These are phyloP conservation scores for Schoenoplectus triqueter DNA, from an alignment of 202 grass and related monocot genomes.

Conservation along the genomic window DNA sequence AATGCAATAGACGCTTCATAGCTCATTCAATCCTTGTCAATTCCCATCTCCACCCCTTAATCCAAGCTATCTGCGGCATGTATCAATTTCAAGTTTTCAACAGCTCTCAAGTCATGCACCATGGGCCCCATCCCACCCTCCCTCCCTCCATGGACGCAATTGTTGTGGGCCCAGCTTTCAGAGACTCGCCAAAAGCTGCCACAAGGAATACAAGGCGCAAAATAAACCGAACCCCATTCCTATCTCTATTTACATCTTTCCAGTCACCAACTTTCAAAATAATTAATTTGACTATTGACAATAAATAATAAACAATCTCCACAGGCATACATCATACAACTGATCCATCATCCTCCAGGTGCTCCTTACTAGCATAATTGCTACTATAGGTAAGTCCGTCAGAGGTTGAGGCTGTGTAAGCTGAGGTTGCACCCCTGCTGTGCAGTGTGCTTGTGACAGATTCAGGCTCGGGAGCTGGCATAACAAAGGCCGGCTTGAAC, in stretches of 20 bases:
- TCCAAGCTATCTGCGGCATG: background rate
- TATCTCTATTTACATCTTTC: constrained; percentile 28
- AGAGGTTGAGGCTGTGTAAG: constrained; percentile 52
- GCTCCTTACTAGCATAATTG: constrained; percentile 50
- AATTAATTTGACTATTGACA: constrained; percentile 22
- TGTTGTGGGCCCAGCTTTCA: background rate
- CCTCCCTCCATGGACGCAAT: background rate
- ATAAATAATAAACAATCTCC: background rate
- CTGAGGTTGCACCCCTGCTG: constrained; percentile 43
- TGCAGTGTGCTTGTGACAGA: constrained; percentile 38
- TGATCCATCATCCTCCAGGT: constrained; percentile 23
- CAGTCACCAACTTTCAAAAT: background rate
- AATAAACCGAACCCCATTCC: background rate
- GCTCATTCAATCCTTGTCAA: background rate
- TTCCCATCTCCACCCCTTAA: background rate
- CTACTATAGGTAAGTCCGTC: constrained; percentile 45
- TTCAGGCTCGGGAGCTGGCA: constrained; percentile 48
- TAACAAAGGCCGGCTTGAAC: constrained; percentile 74
- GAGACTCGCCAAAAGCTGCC: background rate
- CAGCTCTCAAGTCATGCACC: background rate
- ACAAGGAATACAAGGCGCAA: background rate
- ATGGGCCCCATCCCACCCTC: background rate
- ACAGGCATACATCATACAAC: background rate
- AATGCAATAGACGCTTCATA: constrained; percentile 15
- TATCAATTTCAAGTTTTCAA: background rate